A percentile compares a stretch with the other conserved stretches of the same genome.
Evolutionary conservation across 2,329 filamentous ascomycete genomes (phyloP).

Genomic region (Aureobasidium lini): DNA sequence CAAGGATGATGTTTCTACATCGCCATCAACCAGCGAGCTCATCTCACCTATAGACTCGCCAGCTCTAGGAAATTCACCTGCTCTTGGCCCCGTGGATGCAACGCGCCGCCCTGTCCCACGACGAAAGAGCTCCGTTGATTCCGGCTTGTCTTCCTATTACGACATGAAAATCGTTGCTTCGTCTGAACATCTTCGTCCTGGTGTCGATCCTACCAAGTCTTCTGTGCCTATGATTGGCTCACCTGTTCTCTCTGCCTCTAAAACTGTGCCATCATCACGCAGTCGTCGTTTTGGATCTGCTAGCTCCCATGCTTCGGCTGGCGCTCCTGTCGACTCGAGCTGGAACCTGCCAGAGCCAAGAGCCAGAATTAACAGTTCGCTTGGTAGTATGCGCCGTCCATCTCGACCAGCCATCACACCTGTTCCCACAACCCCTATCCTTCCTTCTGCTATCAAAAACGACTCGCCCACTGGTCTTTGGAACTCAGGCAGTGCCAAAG

Average conservation of each 20-base stretch:
- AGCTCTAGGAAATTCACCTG: background rate
- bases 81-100: background rate
- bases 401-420: constrained; percentile 20
- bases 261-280: constrained; percentile 23
- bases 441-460: background rate
- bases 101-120: constrained; percentile 23
- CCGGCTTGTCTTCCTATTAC: constrained; percentile 51
- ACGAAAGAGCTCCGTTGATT: constrained; percentile 34
- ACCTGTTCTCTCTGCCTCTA: constrained; percentile 23
- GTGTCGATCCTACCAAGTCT: constrained; percentile 34
- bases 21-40: background rate
- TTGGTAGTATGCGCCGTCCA: constrained; percentile 34
- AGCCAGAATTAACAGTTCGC: constrained; percentile 28
- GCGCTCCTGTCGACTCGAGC: constrained; percentile 15
- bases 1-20: constrained; percentile 34
- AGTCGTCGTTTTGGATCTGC: constrained; percentile 21
- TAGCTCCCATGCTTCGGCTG: constrained; percentile 20
- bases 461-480: background rate
- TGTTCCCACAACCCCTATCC: constrained; percentile 15
- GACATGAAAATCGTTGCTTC: constrained; percentile 69
- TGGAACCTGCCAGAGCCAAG: constrained; percentile 26
- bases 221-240: constrained; percentile 20
- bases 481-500: background rate
- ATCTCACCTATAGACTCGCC: background rate
- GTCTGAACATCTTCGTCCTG: constrained; percentile 61